Percentiles rank a stretch among this genome's conserved stretches.
These are phyloP conservation scores for Chaetomium strumarium DNA, from an alignment of 2,329 filamentous ascomycete genomes.

Conservation along the genomic window DNA sequence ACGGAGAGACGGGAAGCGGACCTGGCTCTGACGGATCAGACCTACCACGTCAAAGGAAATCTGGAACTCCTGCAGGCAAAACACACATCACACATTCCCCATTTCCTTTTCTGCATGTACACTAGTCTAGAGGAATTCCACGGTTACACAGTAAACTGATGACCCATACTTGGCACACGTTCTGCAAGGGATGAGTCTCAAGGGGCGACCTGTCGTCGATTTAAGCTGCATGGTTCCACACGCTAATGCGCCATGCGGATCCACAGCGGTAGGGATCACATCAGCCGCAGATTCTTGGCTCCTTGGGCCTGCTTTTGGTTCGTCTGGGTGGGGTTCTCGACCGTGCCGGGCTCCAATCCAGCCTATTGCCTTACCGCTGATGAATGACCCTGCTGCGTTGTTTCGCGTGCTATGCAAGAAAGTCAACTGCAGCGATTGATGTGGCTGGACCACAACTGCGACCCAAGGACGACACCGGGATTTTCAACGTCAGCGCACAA, in stretches of 20 bases:
- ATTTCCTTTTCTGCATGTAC: neutral
- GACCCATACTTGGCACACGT: neutral
- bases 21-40: no score
- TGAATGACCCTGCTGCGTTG: no score
- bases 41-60: no score
- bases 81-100: no score
- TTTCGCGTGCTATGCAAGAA: no score
- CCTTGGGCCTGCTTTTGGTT: neutral
- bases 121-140: neutral
- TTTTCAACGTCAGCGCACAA: no score
- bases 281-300: neutral
- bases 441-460: no score
- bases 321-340: neutral
- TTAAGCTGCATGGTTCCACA: constrained; percentile 12
- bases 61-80: no score
- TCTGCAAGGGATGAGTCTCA: constrained; percentile 1
- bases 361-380: neutral
- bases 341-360: no score
- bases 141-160: neutral
- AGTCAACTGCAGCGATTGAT: no score
- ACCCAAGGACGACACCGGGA: no score
- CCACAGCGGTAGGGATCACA: neutral
- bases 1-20: neutral
- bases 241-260: constrained; percentile 11
- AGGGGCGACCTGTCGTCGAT: constrained; percentile 17